These are phyloP conservation scores for Galerina marginata DNA, from an alignment of 768 basidiomycete species.

Conservation along the genomic window DNA sequence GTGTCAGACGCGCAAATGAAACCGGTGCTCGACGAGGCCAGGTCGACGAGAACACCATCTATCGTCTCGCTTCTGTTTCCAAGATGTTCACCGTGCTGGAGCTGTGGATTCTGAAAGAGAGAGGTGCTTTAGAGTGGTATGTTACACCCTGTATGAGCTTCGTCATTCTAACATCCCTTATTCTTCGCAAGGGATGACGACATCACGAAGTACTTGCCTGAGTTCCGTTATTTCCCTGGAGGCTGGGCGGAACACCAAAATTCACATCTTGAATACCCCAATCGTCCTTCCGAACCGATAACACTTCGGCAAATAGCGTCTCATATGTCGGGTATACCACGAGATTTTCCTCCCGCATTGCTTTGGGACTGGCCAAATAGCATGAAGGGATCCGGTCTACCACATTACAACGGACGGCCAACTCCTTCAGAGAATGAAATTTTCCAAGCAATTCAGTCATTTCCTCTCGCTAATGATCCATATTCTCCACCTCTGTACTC, in stretches of 20 bases:
- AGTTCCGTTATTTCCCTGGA: background rate
- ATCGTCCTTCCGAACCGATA: background rate
- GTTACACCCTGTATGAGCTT: background rate
- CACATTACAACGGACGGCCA: background rate
- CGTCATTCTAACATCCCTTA: background rate
- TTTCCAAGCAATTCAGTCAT: background rate
- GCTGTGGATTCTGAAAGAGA: background rate
- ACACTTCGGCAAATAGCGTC: background rate
- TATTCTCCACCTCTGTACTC: background rate
- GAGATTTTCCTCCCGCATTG: conserved; percentile 1
- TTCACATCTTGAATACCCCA: background rate
- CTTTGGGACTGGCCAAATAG: background rate
- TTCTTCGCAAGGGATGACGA: background rate
- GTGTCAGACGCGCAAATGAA: conserved; percentile 1
- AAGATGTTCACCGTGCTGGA: background rate
- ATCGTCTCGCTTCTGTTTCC: background rate
- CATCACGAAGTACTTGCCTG: background rate
- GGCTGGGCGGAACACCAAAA: background rate
- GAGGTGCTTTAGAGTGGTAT: background rate
- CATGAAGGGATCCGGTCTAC: conserved; percentile 2
- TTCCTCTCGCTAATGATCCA: background rate
- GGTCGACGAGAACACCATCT: background rate
- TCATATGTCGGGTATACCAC: background rate
- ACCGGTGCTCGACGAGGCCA: background rate
- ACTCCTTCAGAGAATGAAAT: background rate